phyloP scores from a whole-genome alignment of 345 rosid species.

The Eucalyptus grandis region DNA sequence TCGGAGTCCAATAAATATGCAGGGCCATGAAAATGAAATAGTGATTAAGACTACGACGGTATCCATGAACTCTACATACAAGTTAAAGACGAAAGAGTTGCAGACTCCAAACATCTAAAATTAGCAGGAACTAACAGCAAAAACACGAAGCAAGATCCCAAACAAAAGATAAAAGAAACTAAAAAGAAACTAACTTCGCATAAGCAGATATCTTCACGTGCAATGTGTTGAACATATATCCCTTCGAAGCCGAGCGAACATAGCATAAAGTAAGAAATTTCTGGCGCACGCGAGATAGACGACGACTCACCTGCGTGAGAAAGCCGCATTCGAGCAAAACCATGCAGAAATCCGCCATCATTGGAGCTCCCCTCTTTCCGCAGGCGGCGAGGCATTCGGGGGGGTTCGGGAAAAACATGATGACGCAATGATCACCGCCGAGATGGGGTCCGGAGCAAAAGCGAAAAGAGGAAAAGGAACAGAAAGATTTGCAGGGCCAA shows the following conservation, averaged over 20 bases:
- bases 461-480: neutral
- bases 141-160: neutral
- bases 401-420: neutral
- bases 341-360: neutral
- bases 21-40: neutral
- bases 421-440: neutral
- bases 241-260: neutral
- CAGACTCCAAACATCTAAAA: neutral
- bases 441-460: neutral
- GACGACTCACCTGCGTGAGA: neutral
- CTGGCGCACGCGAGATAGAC: neutral
- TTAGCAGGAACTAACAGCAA: neutral
- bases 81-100: neutral
- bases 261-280: neutral
- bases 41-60: neutral
- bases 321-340: neutral
- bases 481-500: neutral
- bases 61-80: neutral
- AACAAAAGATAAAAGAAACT: neutral
- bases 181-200: neutral
- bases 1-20: neutral
- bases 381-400: neutral
- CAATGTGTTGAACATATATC: neutral
- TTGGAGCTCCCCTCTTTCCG: neutral
- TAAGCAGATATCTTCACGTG: neutral